Conservation (phyloP, 192 early-diverging fungal genomes). For the Coemansia sp. region DNA sequence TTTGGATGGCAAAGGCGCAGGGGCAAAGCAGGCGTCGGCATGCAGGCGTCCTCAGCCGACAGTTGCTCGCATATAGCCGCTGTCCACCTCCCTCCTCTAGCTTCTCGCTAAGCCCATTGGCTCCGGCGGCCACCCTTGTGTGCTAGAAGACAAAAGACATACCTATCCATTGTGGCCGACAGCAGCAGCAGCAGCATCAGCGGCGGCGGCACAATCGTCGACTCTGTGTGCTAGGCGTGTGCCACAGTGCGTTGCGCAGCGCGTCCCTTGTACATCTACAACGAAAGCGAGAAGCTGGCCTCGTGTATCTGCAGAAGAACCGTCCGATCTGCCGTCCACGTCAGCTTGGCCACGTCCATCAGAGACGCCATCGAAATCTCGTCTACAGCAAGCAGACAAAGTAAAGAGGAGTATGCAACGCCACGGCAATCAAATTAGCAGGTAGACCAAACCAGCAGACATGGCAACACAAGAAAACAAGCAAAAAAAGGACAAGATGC, state of each 20-base stretch:
- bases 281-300: slow-evolving; percentile 43
- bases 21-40: not conserved
- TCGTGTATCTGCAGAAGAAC: slow-evolving; percentile 41
- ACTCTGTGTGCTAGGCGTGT: too few species aligned
- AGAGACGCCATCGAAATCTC: slow-evolving; percentile 16
- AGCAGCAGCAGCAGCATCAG: too few species aligned
- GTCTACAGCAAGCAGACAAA: slow-evolving; percentile 10
- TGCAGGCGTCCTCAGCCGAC: not conserved
- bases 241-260: too few species aligned
- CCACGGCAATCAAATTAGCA: too few species aligned
- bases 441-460: too few species aligned
- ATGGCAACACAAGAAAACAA: too few species aligned
- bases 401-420: too few species aligned
- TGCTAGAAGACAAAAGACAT: not conserved
- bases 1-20: too few species aligned
- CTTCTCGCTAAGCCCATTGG: not conserved
- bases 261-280: too few species aligned
- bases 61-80: slow-evolving; percentile 4
- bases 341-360: slow-evolving; percentile 23
- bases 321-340: slow-evolving; percentile 43
- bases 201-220: too few species aligned
- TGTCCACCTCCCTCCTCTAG: not conserved
- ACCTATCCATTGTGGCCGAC: too few species aligned
- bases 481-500: not conserved
- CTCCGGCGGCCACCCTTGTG: not conserved